A percentile compares a stretch with the other conserved stretches of the same genome.
These are phyloP conservation scores for Truncatella angustata DNA, from an alignment of 2,329 filamentous ascomycete species.

Conservation along the genomic window DNA sequence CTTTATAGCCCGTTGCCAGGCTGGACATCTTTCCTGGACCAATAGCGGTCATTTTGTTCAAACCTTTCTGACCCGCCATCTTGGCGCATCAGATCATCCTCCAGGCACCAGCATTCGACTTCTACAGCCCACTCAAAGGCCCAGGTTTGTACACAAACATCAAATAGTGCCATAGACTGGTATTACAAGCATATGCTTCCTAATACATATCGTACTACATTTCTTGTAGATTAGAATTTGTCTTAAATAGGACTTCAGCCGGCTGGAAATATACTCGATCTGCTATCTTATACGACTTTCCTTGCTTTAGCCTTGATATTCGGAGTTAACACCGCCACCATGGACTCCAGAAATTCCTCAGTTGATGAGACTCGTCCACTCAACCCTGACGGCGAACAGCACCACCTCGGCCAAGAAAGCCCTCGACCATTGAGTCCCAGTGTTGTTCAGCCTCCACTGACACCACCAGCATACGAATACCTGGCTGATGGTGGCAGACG, in stretches of 20 bases:
- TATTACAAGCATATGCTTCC: neutral
- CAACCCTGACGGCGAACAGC: conserved; percentile 1
- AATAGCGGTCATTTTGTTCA: too few relatives aligned
- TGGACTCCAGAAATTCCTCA: conserved; percentile 1
- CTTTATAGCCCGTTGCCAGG: too few relatives aligned
- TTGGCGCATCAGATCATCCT: too few relatives aligned
- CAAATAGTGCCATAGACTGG: too few relatives aligned
- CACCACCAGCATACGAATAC: neutral
- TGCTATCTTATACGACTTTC: neutral
- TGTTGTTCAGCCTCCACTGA: neutral
- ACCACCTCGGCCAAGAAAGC: neutral
- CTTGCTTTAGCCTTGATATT: neutral
- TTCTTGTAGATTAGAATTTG: neutral
- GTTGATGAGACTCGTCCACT: conserved; percentile 9
- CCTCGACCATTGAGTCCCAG: neutral
- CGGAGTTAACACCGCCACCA: too few relatives aligned
- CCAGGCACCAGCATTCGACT: conserved; percentile 3
- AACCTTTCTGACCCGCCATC: too few relatives aligned
- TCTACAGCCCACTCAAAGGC: neutral
- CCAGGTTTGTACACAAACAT: neutral
- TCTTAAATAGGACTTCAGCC: too few relatives aligned
- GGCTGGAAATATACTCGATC: neutral
- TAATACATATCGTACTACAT: neutral
- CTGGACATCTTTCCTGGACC: too few relatives aligned
- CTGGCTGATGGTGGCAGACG: neutral